A percentile compares a stretch with the other conserved stretches of the same genome.
These are phyloP conservation scores for Pichia occidentalis DNA, from an alignment of 805 yeast genomes.

Conservation along the genomic window DNA sequence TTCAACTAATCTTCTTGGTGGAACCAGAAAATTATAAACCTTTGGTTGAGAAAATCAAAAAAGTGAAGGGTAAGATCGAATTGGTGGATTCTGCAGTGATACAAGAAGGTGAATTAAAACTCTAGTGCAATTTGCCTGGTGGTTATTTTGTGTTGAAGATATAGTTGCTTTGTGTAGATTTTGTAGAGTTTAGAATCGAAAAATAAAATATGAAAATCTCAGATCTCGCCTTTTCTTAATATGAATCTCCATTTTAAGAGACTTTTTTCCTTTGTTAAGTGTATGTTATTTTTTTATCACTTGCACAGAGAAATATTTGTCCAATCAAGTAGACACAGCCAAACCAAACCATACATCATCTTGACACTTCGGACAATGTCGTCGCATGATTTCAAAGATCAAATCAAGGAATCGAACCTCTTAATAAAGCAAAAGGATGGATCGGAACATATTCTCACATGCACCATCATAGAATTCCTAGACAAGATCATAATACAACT, in stretches of 20 bases:
- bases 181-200: too few species aligned
- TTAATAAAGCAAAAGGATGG: constrained; percentile 5
- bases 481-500: constrained; percentile 38
- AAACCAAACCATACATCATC: too few species aligned
- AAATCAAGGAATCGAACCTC: constrained; percentile 12
- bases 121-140: background rate
- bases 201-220: too few species aligned
- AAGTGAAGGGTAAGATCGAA: constrained; percentile 37
- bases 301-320: too few species aligned
- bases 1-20: constrained; percentile 16
- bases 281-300: too few species aligned
- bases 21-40: constrained; percentile 25
- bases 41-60: constrained; percentile 36
- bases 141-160: background rate
- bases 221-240: too few species aligned
- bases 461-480: constrained; percentile 27
- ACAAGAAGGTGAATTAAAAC: constrained; percentile 18
- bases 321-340: too few species aligned
- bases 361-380: too few species aligned
- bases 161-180: too few species aligned
- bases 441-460: constrained; percentile 15
- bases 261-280: too few species aligned
- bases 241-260: too few species aligned
- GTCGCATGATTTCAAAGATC: constrained; percentile 8
- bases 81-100: constrained; percentile 33